These are phyloP conservation scores for Saccharomyces hybrid DNA, from an alignment of 1,139 yeast species.

Conservation along the genomic window DNA sequence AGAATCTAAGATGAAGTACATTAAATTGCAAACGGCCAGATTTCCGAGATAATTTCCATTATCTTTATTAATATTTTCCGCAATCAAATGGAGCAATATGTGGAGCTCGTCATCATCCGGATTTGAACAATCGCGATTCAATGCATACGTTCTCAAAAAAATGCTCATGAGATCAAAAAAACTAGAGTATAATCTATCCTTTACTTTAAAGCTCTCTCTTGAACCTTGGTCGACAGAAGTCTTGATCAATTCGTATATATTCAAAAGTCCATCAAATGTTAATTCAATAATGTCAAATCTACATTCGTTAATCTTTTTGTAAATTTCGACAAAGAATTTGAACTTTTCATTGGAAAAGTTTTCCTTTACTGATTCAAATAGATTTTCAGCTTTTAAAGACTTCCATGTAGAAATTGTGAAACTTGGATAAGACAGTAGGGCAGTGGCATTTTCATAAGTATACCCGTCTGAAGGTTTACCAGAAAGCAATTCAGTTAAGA, in stretches of 20 bases:
- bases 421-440: constrained; percentile 10
- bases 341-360: constrained; percentile 26
- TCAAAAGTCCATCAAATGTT: constrained; percentile 8
- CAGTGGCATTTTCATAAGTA: constrained; percentile 1
- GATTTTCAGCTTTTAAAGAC: constrained; percentile 14
- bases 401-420: constrained; percentile 15
- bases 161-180: constrained; percentile 14
- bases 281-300: constrained; percentile 5
- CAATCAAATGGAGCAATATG: constrained; percentile 12
- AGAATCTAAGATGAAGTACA: constrained; percentile 23
- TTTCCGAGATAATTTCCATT: constrained; percentile 27
- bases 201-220: constrained; percentile 14
- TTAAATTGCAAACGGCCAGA: constrained; percentile 18
- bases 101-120: constrained; percentile 7
- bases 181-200: constrained; percentile 19
- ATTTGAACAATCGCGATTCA: constrained; percentile 1
- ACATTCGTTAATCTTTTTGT: constrained; percentile 15
- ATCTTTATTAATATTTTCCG: constrained; percentile 14
- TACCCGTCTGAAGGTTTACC: not conserved
- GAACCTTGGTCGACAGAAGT: not conserved
- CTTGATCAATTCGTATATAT: constrained; percentile 1
- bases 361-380: constrained; percentile 15
- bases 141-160: constrained; percentile 9
- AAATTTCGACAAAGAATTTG: constrained; percentile 27
- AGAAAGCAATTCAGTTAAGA: not conserved